Evolutionary conservation across 345 rosid species (phyloP).

Genomic region (Salix koriyanagi): DNA sequence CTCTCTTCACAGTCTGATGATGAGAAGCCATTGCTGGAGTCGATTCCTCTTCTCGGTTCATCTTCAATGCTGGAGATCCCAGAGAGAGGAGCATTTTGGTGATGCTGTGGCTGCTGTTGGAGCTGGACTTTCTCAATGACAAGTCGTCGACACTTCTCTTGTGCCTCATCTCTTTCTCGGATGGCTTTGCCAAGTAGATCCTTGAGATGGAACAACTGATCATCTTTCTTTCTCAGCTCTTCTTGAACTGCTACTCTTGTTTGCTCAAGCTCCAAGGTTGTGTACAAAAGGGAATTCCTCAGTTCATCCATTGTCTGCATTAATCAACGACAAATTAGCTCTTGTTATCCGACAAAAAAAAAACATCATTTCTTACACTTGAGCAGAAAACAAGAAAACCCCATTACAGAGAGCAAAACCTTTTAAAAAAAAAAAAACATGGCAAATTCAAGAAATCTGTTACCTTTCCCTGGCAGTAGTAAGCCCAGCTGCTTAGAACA

Average conservation of each 20-base stretch:
- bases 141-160: slow-evolving; percentile 55
- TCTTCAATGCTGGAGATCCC: slow-evolving; percentile 89
- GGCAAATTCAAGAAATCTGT: slow-evolving; percentile 1
- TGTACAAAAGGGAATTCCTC: slow-evolving; percentile 56
- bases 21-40: slow-evolving; percentile 72
- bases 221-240: slow-evolving; percentile 69
- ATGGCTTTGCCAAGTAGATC: slow-evolving; percentile 47
- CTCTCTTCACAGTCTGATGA: slow-evolving; percentile 90
- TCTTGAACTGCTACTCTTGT: slow-evolving; percentile 63
- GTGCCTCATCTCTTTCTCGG: slow-evolving; percentile 70
- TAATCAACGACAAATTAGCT: slow-evolving; percentile 3
- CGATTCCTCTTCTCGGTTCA: slow-evolving; percentile 62
- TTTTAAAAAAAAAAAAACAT: neutral
- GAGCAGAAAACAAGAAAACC: slow-evolving; percentile 2
- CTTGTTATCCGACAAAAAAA: neutral
- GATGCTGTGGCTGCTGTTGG: slow-evolving; percentile 43
- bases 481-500: slow-evolving; percentile 47
- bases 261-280: slow-evolving; percentile 75
- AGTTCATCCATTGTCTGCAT: slow-evolving; percentile 70
- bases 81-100: slow-evolving; percentile 52
- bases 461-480: slow-evolving; percentile 66
- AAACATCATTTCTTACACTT: neutral
- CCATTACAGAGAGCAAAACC: neutral
- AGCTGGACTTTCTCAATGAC: slow-evolving; percentile 46
- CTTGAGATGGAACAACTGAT: slow-evolving; percentile 52